Base-by-base conservation (phyloP, 2,329 filamentous ascomycete genomes). In the Amauroascus niger region DNA sequence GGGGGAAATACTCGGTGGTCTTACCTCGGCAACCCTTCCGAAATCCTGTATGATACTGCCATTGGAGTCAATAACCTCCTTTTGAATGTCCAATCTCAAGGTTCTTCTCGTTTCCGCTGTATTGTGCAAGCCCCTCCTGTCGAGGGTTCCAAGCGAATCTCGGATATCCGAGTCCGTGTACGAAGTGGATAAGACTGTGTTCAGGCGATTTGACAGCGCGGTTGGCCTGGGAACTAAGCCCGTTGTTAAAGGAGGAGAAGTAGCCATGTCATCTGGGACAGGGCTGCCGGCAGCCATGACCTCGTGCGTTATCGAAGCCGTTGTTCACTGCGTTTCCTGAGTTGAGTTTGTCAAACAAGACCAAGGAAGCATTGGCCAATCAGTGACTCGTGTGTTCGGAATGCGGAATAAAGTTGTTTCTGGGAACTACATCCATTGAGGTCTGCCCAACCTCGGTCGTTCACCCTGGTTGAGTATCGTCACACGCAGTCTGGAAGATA, bases 81-180 rank as follows among this genome's bases (percentile, higher is more conserved):
- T 91, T 66, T 97, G 89, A 1, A 95, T 77, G 65, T 94, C 83
- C 1, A 95, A 71, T 14, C 90, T 82, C 14, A 97, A 72, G 55
- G 87, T 84, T 5, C 91, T 82, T 49, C 93, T 80, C 2, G 83
- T 85, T 60, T 90, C 86, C 8, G 87, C 78, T 11, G 82, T 87
- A 65, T 95, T 96, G 53, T 78, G 74, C 13, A 89, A 69, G 0
- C 78, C 77, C 33, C 87, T 79, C 48, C 80, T 74, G 69, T 96
- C 91, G 18, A 97, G 74, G 0, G 93, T 81, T 50, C 80, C 76
- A 28, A 98, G 73, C 13, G 89, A 84, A 74, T 95, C 87, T 59
- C 88, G 82, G 61, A 97, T 95, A 61, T 96, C 91, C 4, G 87
- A 78, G 69, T 97, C 93, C 6, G 89, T 86, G 71, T 95, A 96